Evolutionary conservation across 768 basidiomycete species (phyloP).

Genomic region (Coprinellus aureogranulatus): DNA sequence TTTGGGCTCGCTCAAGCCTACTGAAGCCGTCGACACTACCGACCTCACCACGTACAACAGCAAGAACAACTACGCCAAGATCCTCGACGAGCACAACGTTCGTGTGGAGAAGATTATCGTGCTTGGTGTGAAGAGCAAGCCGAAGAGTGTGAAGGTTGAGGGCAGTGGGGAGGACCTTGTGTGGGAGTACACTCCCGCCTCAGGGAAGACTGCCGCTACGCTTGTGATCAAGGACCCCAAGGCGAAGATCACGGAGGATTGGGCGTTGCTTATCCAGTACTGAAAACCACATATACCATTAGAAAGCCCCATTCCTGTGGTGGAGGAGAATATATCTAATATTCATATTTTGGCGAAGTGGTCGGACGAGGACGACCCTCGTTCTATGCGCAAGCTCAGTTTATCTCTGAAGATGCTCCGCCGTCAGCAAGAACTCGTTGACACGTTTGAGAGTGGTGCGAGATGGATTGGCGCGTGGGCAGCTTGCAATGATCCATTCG

Average conservation of each 20-base stretch:
- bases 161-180: constrained; percentile 46
- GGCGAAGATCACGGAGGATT: constrained; percentile 56
- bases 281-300: no score
- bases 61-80: constrained; percentile 66
- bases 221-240: constrained; percentile 77
- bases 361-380: no score
- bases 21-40: constrained; percentile 51
- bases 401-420: neutral
- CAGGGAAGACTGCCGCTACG: constrained; percentile 56
- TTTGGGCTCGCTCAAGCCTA: constrained; percentile 43
- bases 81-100: constrained; percentile 52
- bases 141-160: constrained; percentile 56
- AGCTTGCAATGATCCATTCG: constrained; percentile 81
- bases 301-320: no score
- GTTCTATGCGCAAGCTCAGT: no score
- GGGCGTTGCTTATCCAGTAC: constrained; percentile 47
- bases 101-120: constrained; percentile 81
- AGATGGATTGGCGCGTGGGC: constrained; percentile 78
- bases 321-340: no score
- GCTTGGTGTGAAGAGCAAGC: constrained; percentile 65
- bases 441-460: constrained; percentile 62
- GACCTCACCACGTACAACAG: constrained; percentile 41
- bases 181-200: constrained; percentile 68
- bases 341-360: no score
- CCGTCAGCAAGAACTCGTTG: constrained; percentile 30